Evolutionary conservation across 2,329 filamentous ascomycete genomes (phyloP).

Genomic region (Raffaelea albimanens): DNA sequence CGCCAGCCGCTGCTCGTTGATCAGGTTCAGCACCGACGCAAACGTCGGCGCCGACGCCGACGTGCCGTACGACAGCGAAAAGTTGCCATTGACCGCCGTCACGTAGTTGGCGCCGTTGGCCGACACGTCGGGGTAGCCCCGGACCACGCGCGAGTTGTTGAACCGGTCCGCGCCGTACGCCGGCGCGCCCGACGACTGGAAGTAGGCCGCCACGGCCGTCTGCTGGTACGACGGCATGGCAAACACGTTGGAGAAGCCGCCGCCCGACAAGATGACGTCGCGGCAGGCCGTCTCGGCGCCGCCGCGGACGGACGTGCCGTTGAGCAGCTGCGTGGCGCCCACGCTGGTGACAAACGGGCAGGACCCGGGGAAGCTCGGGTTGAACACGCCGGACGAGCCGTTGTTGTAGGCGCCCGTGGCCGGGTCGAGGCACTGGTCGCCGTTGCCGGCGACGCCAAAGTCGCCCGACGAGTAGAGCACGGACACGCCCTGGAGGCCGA

Average conservation of each 20-base stretch:
- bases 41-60: conserved; percentile 43
- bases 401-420: conserved; percentile 18
- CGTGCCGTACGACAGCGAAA: conserved; percentile 37
- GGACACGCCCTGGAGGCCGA: conserved; percentile 41
- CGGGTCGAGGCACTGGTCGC: conserved; percentile 24
- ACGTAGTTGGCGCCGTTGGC: conserved; percentile 23
- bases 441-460: conserved; percentile 33
- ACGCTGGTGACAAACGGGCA: conserved; percentile 43
- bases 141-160: conserved; percentile 28
- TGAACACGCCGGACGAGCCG: conserved; percentile 31
- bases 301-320: conserved; percentile 23
- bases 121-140: conserved; percentile 18
- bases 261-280: conserved; percentile 33
- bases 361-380: conserved; percentile 33
- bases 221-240: conserved; percentile 31
- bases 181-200: conserved; percentile 24
- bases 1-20: conserved; percentile 53
- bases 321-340: conserved; percentile 37
- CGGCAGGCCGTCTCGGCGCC: conserved; percentile 34
- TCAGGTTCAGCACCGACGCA: conserved; percentile 47
- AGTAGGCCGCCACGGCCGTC: conserved; percentile 11
- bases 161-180: conserved; percentile 28
- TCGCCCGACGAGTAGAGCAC: conserved; percentile 43
- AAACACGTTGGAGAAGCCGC: conserved; percentile 38
- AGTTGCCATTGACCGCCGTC: conserved; percentile 31